phyloP scores from a whole-genome alignment of 345 rosid species.

The Sonneratia alba region DNA sequence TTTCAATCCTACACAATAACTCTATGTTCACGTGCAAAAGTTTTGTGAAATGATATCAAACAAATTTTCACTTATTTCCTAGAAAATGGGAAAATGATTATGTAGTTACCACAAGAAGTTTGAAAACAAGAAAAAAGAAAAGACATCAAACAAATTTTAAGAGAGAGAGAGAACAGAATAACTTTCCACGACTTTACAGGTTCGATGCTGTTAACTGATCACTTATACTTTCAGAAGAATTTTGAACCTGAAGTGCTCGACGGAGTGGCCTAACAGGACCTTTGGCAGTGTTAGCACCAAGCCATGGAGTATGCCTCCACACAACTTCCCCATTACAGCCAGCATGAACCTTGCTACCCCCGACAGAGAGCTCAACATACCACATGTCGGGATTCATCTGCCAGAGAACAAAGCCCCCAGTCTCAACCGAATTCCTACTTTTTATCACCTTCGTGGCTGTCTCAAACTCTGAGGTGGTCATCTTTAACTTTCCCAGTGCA shows the following conservation, averaged over 20 bases:
- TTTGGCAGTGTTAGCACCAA: constrained; percentile 17
- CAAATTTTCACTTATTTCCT: too few relatives aligned
- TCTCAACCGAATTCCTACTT: constrained; percentile 11
- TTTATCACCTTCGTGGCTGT: constrained; percentile 16
- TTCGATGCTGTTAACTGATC: too few relatives aligned
- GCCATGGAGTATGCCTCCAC: constrained; percentile 18
- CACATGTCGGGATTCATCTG: constrained; percentile 22
- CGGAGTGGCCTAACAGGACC: constrained; percentile 16
- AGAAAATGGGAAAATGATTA: too few relatives aligned
- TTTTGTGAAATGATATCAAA: too few relatives aligned
- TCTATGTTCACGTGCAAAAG: too few relatives aligned
- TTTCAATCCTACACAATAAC: too few relatives aligned
- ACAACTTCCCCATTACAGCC: constrained; percentile 19
- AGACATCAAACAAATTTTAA: too few relatives aligned
- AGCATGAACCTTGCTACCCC: constrained; percentile 16
- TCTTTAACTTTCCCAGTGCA: constrained; percentile 16
- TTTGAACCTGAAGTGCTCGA: constrained; percentile 15
- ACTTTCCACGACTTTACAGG: too few relatives aligned
- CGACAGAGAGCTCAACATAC: constrained; percentile 17
- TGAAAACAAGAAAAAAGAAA: too few relatives aligned
- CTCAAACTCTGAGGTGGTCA: constrained; percentile 16
- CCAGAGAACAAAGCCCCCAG: constrained; percentile 18
- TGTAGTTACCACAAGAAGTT: too few relatives aligned
- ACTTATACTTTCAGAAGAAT: not conserved
- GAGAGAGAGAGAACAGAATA: too few relatives aligned